Percentiles rank a stretch among this genome's conserved stretches.
Evolutionary conservation across 2,329 filamentous ascomycete genomes (phyloP).

Genomic region (Hypocrella siamensis): DNA sequence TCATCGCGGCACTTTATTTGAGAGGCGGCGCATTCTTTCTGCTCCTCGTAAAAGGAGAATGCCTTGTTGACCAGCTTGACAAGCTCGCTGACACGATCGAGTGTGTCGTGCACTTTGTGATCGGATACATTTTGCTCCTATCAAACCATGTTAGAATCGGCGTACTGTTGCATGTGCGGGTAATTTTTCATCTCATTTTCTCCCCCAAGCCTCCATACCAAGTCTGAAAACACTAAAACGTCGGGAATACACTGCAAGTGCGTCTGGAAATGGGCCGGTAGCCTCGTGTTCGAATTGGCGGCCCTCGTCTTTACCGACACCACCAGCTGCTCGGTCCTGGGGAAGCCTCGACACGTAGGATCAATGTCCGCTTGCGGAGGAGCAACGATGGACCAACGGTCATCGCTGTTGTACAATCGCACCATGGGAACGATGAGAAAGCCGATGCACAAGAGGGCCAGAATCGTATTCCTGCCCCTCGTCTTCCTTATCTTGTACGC

Average conservation of each 20-base stretch:
- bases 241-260: conserved; percentile 37
- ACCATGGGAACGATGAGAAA: conserved; percentile 1
- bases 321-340: conserved; percentile 25
- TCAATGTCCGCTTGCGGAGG: conserved; percentile 15
- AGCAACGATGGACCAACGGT: not conserved
- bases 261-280: conserved; percentile 40
- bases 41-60: conserved; percentile 29
- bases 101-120: conserved; percentile 24
- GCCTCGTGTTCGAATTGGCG: conserved; percentile 35
- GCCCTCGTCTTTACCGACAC: conserved; percentile 45
- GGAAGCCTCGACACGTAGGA: conserved; percentile 23
- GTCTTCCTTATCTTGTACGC: not conserved
- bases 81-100: conserved; percentile 21
- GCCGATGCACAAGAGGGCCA: not conserved
- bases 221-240: conserved; percentile 40
- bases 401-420: not conserved
- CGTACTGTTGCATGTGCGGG: no score
- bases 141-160: not conserved
- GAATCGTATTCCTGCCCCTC: not conserved
- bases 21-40: conserved; percentile 28
- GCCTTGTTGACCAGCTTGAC: conserved; percentile 23
- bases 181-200: no score
- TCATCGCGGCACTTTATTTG: conserved; percentile 25
- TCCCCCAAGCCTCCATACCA: conserved; percentile 17
- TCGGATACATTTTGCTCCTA: conserved; percentile 33